A percentile compares a stretch with the other conserved stretches of the same genome.
Conservation (phyloP, 225 moss, liverwort and hornwort genomes). For the Thuidium tamariscinum region DNA sequence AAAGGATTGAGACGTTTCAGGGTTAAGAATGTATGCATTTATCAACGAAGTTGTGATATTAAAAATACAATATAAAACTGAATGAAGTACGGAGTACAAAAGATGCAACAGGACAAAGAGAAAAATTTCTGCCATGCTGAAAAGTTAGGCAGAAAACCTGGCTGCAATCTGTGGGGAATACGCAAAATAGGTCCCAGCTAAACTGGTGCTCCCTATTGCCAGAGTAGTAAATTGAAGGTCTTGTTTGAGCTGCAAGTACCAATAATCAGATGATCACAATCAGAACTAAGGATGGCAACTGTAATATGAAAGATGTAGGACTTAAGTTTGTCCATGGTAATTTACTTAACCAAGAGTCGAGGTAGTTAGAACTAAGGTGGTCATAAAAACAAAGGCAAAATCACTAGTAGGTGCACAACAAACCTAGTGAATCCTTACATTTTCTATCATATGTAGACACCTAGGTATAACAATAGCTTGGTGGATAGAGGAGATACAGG, state of each 20-base stretch:
- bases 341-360: not conserved
- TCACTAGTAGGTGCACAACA: not conserved
- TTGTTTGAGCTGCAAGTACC: constrained; percentile 52
- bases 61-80: not conserved
- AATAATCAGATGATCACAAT: not conserved
- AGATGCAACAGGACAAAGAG: not conserved
- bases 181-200: constrained; percentile 37
- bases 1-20: too few species aligned
- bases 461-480: not conserved
- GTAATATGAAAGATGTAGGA: not conserved
- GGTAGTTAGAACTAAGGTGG: not conserved
- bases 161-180: constrained; percentile 73
- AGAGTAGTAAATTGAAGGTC: constrained; percentile 66
- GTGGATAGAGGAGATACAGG: not conserved
- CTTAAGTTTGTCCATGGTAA: not conserved
- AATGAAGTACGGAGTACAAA: not conserved
- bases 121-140: not conserved
- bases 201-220: constrained; percentile 45
- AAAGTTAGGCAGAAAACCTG: constrained; percentile 29
- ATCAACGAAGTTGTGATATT: not conserved
- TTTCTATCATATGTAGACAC: not conserved
- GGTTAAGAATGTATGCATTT: not conserved
- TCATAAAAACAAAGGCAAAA: not conserved
- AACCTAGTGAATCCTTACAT: not conserved
- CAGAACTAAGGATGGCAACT: not conserved